Evolutionary conservation across 2,329 filamentous ascomycete species (phyloP).

Genomic region (Pestalotiopsis sp.): DNA sequence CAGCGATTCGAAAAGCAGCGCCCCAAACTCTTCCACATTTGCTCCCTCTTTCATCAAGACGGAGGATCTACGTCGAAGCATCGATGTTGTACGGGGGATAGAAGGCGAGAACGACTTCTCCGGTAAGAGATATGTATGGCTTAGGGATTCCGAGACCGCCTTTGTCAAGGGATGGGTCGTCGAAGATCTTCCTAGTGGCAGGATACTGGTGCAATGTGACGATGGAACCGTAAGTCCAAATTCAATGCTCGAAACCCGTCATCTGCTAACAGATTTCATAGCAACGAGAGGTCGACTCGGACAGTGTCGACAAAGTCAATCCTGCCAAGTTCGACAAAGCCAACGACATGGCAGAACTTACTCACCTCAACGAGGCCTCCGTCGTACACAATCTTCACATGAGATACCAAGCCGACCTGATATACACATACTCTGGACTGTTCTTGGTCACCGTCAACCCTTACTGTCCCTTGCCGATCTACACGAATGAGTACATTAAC

Average conservation of each 20-base stretch:
- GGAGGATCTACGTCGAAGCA: constrained; percentile 66
- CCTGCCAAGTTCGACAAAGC: constrained; percentile 99
- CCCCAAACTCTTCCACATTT: constrained; percentile 76
- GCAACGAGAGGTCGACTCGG: constrained; percentile 83
- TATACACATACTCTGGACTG: constrained; percentile 96
- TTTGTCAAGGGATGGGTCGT: constrained; percentile 94
- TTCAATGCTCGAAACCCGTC: neutral
- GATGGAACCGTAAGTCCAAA: constrained; percentile 74
- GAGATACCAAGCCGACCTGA: constrained; percentile 92
- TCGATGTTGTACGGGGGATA: constrained; percentile 67
- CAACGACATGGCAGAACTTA: constrained; percentile 98
- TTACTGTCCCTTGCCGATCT: constrained; percentile 92
- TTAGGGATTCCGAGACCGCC: constrained; percentile 81
- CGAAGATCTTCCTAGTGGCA: constrained; percentile 70
- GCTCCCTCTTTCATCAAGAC: constrained; percentile 94
- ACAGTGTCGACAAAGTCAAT: constrained; percentile 97
- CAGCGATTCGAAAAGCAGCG: constrained; percentile 64
- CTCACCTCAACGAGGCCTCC: constrained; percentile 95
- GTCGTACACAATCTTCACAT: constrained; percentile 96
- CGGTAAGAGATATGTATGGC: constrained; percentile 96
- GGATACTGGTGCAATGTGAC: constrained; percentile 86
- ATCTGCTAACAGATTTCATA: constrained; percentile 32
- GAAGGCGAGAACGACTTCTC: constrained; percentile 99
- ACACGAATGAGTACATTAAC: constrained; percentile 94
- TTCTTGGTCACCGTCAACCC: constrained; percentile 98